phyloP scores from a whole-genome alignment of 768 basidiomycete genomes.

The Leccinum aurantiacum region DNA sequence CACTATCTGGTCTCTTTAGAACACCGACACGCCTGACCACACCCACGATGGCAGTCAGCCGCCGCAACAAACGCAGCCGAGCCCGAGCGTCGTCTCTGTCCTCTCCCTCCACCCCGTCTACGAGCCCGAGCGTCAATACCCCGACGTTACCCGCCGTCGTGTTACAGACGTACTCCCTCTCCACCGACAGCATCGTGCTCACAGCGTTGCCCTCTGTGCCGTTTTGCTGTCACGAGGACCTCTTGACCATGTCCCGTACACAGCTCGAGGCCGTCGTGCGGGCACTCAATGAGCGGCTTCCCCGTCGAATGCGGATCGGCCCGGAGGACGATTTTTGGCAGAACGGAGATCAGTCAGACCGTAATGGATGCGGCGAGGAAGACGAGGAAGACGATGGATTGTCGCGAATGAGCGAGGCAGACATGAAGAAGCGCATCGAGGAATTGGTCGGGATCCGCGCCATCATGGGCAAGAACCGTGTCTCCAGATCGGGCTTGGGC shows the following conservation, averaged over 20 bases:
- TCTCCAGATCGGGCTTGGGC: constrained; percentile 27
- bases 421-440: constrained; percentile 58
- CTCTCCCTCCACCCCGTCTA: constrained; percentile 9
- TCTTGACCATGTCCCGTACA: constrained; percentile 58
- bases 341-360: not conserved
- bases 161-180: constrained; percentile 54
- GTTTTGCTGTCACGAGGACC: constrained; percentile 75
- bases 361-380: not conserved
- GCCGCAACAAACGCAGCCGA: constrained; percentile 22
- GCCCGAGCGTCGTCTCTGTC: constrained; percentile 6
- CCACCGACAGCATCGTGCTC: constrained; percentile 57
- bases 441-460: constrained; percentile 55
- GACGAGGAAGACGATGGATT: constrained; percentile 14
- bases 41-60: constrained; percentile 22
- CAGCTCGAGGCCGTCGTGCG: constrained; percentile 54
- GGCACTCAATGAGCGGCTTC: constrained; percentile 57
- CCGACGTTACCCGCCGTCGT: constrained; percentile 43
- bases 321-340: constrained; percentile 31
- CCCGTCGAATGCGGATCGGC: constrained; percentile 50
- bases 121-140: constrained; percentile 2
- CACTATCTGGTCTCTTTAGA: constrained; percentile 22
- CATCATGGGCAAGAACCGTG: constrained; percentile 32
- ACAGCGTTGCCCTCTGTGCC: constrained; percentile 58
- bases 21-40: constrained; percentile 25
- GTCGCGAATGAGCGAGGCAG: constrained; percentile 35